Evolutionary conservation across 257 asterid genomes (phyloP).

Genomic region (Plectranthus barbatus): DNA sequence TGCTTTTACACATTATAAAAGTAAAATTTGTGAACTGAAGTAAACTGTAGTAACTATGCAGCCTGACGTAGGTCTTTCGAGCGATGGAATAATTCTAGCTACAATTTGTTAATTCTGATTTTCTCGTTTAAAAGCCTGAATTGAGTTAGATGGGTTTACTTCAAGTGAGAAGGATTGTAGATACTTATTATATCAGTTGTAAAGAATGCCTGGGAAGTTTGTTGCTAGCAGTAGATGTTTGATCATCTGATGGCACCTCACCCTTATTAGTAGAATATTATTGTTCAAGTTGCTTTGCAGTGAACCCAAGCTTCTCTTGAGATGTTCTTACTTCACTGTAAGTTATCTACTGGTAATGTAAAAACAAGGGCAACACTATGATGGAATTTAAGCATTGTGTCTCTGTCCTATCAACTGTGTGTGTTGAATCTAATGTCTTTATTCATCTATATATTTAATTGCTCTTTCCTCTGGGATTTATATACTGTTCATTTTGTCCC

Average conservation of each 20-base stretch:
- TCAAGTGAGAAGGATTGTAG: neutral
- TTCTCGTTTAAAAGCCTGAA: neutral
- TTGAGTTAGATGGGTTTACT: neutral
- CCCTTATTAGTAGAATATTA: neutral
- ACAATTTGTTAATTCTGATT: neutral
- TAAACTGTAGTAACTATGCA: neutral
- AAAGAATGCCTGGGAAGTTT: neutral
- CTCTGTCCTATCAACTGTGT: constrained; percentile 1
- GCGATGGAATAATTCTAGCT: neutral
- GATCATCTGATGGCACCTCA: neutral
- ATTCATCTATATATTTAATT: neutral
- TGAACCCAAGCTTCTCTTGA: constrained; percentile 1
- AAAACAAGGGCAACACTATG: neutral
- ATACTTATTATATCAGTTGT: neutral
- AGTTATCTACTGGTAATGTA: neutral
- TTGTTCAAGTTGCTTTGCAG: neutral
- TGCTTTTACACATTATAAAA: neutral
- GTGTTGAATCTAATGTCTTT: neutral
- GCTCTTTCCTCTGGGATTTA: neutral
- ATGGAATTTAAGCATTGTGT: neutral
- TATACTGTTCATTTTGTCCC: constrained; percentile 17
- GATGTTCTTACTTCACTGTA: neutral
- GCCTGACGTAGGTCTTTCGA: neutral
- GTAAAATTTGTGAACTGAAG: neutral
- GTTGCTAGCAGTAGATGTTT: neutral